Evolutionary conservation across 306 rosid species (phyloP).

Genomic region (Macrotyloma uniflorum): DNA sequence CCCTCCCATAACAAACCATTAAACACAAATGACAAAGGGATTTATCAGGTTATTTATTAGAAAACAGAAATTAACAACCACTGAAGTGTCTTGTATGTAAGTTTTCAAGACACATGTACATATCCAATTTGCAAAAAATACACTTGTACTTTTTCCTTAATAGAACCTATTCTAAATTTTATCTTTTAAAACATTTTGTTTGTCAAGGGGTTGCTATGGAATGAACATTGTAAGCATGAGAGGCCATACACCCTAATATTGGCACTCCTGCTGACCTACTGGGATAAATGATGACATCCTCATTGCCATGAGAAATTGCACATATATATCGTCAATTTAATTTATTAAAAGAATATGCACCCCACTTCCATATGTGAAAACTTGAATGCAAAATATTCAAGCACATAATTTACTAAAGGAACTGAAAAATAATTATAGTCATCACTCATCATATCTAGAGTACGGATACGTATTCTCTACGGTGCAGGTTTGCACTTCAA

Average conservation of each 20-base stretch:
- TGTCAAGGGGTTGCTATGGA: neutral
- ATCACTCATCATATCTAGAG: neutral
- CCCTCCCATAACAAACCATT: neutral
- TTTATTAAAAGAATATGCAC: neutral
- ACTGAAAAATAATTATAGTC: neutral
- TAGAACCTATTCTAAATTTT: conserved; percentile 11
- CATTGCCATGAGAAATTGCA: neutral
- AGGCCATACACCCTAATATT: conserved; percentile 28
- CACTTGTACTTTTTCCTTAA: neutral
- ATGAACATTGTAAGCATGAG: conserved; percentile 23
- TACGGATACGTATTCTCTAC: neutral
- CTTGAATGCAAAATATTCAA: conserved; percentile 14
- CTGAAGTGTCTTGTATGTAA: conserved; percentile 4
- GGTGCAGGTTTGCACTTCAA: neutral
- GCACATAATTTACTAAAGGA: neutral
- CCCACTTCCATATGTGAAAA: neutral
- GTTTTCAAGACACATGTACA: conserved; percentile 4
- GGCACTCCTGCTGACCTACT: neutral
- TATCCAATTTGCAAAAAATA: neutral
- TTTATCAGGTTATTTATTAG: neutral
- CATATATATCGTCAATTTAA: neutral
- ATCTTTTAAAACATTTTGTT: conserved; percentile 11
- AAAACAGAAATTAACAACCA: neutral
- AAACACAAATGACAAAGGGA: conserved; percentile 27
- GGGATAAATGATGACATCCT: conserved; percentile 6